Base-by-base conservation (phyloP, 1,284 basidiomycete genomes). In the Moesziomyces sp. region DNA sequence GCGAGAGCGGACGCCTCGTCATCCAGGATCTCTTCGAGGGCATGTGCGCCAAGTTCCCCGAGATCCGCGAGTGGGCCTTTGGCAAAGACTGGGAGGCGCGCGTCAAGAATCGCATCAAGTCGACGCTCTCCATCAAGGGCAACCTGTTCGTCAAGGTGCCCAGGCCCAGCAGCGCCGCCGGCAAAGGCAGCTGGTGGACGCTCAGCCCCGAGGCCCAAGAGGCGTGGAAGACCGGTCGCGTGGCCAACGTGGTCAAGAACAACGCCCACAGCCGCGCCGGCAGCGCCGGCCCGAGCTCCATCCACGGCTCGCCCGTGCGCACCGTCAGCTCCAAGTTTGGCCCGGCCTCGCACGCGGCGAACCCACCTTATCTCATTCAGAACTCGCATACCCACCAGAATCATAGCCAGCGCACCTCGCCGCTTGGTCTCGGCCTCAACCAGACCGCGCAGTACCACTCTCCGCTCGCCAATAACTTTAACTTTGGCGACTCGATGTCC, bases 91-190 rank as follows among this genome's bases (percentile, higher is more conserved):
- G 81, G 81, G 81, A 83, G 52, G 78, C 76, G 7, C 74, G 81
- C 3, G 81, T 83, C 46, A 83, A 83, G 72, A 83, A 83, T 45
- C 71, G 81, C 2, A 83, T 83, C 78, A 83, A 83, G 60, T 83
- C 81, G 23, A 83, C 81, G 11, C 67, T 83, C 11, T 83, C 81
- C 7, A 83, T 82, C 67, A 83, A 83, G 49, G 74, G 76, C 35
- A 77, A 82, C 44, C 69, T 83, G 24, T 83, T 83, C 55, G 61
- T 83, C 62, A 83, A 83, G 52, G 78, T 83, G 7, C 77, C 81
- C 16, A 51, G 80, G 30, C 78, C 80, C 11, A 79, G 78, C 30
- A 74, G 65, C 35, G 78, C 78, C 6, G 71, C 76, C 24, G 79
- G 78, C 28, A 83, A 83, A 53, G 81, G 81, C 8, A 76, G 74